Evolutionary conservation across 805 yeast genomes (phyloP), one percentile per base, ranked within the genome.

Genomic region (Candida palmyrensis): DNA sequence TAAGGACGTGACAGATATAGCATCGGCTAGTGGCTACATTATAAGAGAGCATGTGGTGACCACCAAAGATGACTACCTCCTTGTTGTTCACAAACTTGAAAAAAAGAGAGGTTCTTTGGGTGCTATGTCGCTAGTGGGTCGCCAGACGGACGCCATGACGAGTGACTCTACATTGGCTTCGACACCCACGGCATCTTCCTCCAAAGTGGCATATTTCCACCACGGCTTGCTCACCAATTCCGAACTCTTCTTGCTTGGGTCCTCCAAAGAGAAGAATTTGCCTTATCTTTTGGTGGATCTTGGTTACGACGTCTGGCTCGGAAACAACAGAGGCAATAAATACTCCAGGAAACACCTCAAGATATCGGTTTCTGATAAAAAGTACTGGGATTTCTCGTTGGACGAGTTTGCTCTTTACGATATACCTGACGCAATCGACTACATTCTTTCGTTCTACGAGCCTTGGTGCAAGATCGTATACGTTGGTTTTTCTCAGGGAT

Each of bases 201-300:
- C 53, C 1, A 68, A 73, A 25, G 40, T 56, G 6, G 60, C 44
- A n/a, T 56, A 55, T 40, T 55, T 56, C 34, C 62, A 56, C 35
- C 62, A 56, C 36, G 62, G 62, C 1, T 40, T 56, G 14, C 36
- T 54, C 25, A 56, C 62, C 11, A 50, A 52, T 39, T 54, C 59
- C 2, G 62, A 56, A 33, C 67, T 84, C 11, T 56, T 54, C 32
- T 43, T 56, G 6, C 34, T 53, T 23, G 62, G 62, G 1, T 31
- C 45, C 1, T 32, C 33, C 9, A 44, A 46, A 28, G 38, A 53
- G 18, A 49, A 48, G 34, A 50, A 42, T 30, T 40, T 56, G 18
- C 55, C 55, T 1, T 48, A 36, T 23, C 32, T 51, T 14, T 38
- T 51, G n/a, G 39, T 40, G 10, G 54, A 48, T 32, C 27, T 37